These are phyloP conservation scores for Kwoniella newhampshirensis DNA, from an alignment of 768 basidiomycete genomes.

Conservation along the genomic window DNA sequence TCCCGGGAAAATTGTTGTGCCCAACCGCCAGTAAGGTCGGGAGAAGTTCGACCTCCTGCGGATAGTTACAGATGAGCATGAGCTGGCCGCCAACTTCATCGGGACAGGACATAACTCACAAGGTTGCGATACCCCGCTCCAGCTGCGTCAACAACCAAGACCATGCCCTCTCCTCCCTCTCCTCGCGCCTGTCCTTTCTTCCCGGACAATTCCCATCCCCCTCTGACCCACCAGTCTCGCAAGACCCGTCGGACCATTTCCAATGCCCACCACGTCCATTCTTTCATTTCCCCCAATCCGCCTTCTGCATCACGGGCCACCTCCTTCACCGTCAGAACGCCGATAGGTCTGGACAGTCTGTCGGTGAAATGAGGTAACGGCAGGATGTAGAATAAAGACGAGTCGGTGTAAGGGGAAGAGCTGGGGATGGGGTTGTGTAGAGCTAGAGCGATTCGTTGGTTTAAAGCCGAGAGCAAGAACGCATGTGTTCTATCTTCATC, in stretches of 20 bases:
- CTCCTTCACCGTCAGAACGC: slow-evolving; percentile 41
- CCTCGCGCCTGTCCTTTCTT: slow-evolving; percentile 3
- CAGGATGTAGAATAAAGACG: slow-evolving; percentile 46
- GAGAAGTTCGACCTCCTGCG: slow-evolving; percentile 50
- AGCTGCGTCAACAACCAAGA: slow-evolving; percentile 46
- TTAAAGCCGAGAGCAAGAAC: slow-evolving; percentile 26
- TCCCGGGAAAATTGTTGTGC: slow-evolving; percentile 49
- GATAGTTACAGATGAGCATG: not conserved
- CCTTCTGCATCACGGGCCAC: slow-evolving; percentile 38
- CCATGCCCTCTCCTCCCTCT: slow-evolving; percentile 39
- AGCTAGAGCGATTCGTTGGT: slow-evolving; percentile 23
- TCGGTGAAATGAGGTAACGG: slow-evolving; percentile 43
- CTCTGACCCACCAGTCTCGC: slow-evolving; percentile 36
- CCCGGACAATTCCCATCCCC: slow-evolving; percentile 12
- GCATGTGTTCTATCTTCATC: slow-evolving; percentile 28
- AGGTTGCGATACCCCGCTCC: slow-evolving; percentile 50
- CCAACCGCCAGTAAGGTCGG: slow-evolving; percentile 46
- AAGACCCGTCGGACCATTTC: slow-evolving; percentile 44
- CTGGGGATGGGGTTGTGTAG: slow-evolving; percentile 36
- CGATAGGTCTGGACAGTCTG: slow-evolving; percentile 39
- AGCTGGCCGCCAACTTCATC: not conserved
- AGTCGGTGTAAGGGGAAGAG: slow-evolving; percentile 27
- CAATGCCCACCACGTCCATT: slow-evolving; percentile 49
- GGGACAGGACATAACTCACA: slow-evolving; percentile 24
- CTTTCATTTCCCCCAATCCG: slow-evolving; percentile 39